These are phyloP conservation scores for Cercospora zeae-maydis DNA, from an alignment of 2,329 filamentous ascomycete species.

Conservation along the genomic window DNA sequence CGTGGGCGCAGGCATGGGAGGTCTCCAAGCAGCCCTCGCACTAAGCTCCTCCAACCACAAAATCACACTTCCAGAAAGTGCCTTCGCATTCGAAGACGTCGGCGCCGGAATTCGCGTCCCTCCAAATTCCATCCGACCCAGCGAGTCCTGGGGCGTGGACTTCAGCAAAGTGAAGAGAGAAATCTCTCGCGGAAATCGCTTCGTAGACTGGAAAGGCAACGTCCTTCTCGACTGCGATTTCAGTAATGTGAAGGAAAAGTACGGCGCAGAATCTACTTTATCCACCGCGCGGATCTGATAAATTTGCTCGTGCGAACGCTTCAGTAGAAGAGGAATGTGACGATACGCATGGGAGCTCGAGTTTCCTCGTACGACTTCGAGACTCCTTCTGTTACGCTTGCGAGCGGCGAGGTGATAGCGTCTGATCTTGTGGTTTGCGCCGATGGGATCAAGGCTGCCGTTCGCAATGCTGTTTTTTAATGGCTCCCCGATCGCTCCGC, in stretches of 20 bases:
- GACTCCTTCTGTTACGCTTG: neutral
- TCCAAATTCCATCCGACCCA: constrained; percentile 38
- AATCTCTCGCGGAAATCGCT: constrained; percentile 31
- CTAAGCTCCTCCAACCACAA: constrained; percentile 6
- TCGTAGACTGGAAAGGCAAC: constrained; percentile 34
- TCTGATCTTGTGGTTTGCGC: neutral
- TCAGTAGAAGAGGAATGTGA: neutral
- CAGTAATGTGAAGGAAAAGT: constrained; percentile 24
- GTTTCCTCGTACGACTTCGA: neutral
- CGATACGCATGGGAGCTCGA: neutral
- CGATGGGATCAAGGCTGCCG: neutral
- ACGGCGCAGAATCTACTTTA: constrained; percentile 20
- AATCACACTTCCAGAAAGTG: constrained; percentile 42
- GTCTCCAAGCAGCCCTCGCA: neutral
- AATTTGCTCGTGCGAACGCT: neutral
- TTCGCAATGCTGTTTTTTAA: neutral
- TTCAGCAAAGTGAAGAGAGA: constrained; percentile 30
- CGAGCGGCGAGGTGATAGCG: neutral
- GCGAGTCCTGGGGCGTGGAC: constrained; percentile 39
- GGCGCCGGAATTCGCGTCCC: constrained; percentile 26
- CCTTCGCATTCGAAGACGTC: constrained; percentile 35
- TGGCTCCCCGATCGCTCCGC: neutral
- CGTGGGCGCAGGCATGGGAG: neutral
- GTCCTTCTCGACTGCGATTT: constrained; percentile 27
- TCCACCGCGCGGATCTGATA: neutral